phyloP scores from a whole-genome alignment of 2,329 filamentous ascomycete species.

The Malbranchea zuffiana region DNA sequence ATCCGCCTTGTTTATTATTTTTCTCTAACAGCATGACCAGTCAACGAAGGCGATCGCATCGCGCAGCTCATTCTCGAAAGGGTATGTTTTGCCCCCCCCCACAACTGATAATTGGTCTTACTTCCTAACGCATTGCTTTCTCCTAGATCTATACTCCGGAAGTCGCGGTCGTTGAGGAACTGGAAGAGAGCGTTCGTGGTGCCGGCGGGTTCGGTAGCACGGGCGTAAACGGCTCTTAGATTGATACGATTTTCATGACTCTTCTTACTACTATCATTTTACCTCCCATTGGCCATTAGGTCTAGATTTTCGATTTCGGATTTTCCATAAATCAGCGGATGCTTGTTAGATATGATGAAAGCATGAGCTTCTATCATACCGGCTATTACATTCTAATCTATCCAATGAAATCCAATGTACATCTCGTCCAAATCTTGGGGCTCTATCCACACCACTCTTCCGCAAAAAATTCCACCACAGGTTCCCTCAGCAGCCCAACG shows the following conservation, averaged over 20 bases:
- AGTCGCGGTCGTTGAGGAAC: constrained; percentile 74
- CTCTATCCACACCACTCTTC: constrained; percentile 15
- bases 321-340: no score
- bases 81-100: constrained; percentile 25
- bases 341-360: no score
- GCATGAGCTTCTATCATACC: no score
- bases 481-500: constrained; percentile 54
- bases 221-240: no score
- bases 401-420: no score
- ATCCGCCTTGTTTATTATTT: neutral
- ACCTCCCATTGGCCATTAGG: no score
- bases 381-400: no score
- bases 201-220: constrained; percentile 89
- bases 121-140: neutral
- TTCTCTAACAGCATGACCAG: constrained; percentile 18
- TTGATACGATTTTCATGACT: no score
- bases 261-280: no score
- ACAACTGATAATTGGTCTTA: neutral
- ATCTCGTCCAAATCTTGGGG: no score
- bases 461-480: constrained; percentile 53
- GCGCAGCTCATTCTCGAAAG: constrained; percentile 90
- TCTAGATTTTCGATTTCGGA: no score
- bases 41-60: constrained; percentile 79
- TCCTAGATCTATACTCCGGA: constrained; percentile 75
- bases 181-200: constrained; percentile 83